Evolutionary conservation across 1,284 basidiomycete genomes (phyloP).

Genomic region (Puccinia coronata): DNA sequence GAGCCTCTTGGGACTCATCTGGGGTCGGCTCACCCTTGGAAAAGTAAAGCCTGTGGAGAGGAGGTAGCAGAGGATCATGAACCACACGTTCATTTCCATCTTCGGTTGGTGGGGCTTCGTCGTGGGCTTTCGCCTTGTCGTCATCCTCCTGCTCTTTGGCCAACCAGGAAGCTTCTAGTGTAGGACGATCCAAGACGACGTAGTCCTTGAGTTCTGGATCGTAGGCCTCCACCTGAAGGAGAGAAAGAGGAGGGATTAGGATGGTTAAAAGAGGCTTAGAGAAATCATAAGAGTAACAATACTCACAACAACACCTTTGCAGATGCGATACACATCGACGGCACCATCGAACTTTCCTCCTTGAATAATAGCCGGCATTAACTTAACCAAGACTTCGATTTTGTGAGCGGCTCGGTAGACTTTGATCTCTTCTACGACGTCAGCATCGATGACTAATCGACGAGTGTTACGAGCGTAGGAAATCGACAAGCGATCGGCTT

Average conservation of each 20-base stretch:
- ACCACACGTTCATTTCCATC: slow-evolving; percentile 16
- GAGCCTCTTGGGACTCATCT: not conserved
- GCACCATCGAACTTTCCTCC: slow-evolving; percentile 60
- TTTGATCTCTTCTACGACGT: slow-evolving; percentile 76
- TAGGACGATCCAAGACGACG: slow-evolving; percentile 53
- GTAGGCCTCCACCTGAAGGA: slow-evolving; percentile 70
- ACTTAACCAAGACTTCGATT: slow-evolving; percentile 74
- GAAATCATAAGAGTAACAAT: too few species aligned
- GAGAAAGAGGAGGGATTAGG: not conserved
- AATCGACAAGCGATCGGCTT: slow-evolving; percentile 70
- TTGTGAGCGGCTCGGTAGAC: slow-evolving; percentile 79
- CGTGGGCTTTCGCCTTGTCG: not conserved
- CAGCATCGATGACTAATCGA: slow-evolving; percentile 83
- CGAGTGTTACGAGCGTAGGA: slow-evolving; percentile 85
- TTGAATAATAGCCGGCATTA: slow-evolving; percentile 58
- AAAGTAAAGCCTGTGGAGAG: slow-evolving; percentile 53
- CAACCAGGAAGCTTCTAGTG: slow-evolving; percentile 52
- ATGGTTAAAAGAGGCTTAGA: too few species aligned
- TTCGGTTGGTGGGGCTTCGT: slow-evolving; percentile 14
- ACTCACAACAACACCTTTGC: slow-evolving; percentile 72
- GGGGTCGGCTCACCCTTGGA: not conserved
- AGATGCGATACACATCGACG: slow-evolving; percentile 63
- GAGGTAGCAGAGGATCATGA: slow-evolving; percentile 53
- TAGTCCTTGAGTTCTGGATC: slow-evolving; percentile 65
- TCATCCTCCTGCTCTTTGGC: not conserved